phyloP scores from a whole-genome alignment of 371 early-diverging fungal genomes.

The Chytridiales sp. region DNA sequence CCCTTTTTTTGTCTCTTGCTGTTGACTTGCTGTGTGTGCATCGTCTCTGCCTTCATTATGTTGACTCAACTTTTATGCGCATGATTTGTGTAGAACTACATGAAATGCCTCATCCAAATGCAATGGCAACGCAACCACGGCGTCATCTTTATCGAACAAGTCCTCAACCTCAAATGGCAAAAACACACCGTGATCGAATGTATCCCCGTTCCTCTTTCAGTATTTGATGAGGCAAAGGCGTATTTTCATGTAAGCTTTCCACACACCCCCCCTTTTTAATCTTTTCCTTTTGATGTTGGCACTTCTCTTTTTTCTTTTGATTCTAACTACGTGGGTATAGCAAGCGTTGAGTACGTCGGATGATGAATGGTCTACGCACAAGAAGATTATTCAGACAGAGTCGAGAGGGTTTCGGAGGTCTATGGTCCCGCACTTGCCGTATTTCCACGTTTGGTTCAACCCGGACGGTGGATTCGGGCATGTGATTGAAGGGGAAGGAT shows the following conservation, averaged over 20 bases:
- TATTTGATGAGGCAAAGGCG: slow-evolving; percentile 75
- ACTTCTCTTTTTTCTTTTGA: background rate
- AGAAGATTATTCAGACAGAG: slow-evolving; percentile 79
- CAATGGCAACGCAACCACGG: slow-evolving; percentile 67
- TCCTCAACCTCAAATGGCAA: slow-evolving; percentile 66
- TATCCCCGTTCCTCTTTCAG: slow-evolving; percentile 81
- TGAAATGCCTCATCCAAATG: slow-evolving; percentile 90
- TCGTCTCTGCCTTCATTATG: background rate
- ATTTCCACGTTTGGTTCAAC: slow-evolving; percentile 95
- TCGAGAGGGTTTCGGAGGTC: slow-evolving; percentile 49
- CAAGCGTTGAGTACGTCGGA: slow-evolving; percentile 74
- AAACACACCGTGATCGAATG: slow-evolving; percentile 88
- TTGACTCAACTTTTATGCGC: background rate
- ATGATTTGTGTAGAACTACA: slow-evolving; percentile 68
- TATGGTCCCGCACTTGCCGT: slow-evolving; percentile 67
- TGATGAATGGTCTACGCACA: slow-evolving; percentile 93
- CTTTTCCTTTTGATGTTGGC: background rate
- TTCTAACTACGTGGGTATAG: slow-evolving; percentile 26
- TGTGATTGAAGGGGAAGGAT: slow-evolving; percentile 85
- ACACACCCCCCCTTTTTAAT: background rate
- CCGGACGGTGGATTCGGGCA: slow-evolving; percentile 88
- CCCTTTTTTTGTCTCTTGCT: too few relatives aligned
- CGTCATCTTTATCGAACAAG: slow-evolving; percentile 88
- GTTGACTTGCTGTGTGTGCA: too few relatives aligned
- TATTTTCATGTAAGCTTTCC: slow-evolving; percentile 65